Percentiles rank a stretch among this genome's conserved stretches.
These are phyloP conservation scores for Claviceps paspali DNA, from an alignment of 2,329 filamentous ascomycete genomes.

Conservation along the genomic window DNA sequence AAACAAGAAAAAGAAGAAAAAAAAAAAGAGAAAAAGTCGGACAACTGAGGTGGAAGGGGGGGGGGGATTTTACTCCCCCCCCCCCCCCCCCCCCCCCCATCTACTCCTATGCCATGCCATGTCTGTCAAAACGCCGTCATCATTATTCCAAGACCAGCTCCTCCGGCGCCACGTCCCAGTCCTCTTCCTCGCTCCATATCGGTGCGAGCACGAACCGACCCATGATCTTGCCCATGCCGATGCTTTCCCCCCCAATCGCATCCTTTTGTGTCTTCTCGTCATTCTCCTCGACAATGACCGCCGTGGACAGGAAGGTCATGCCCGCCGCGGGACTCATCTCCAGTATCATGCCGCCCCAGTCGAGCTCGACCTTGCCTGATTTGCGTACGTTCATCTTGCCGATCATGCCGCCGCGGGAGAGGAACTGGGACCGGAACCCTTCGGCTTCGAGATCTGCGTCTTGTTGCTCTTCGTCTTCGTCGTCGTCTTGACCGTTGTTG, in stretches of 20 bases:
- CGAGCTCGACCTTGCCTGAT: conserved; percentile 46
- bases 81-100: too few species aligned
- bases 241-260: conserved; percentile 32
- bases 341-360: conserved; percentile 44
- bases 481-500: conserved; percentile 10
- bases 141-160: conserved; percentile 14
- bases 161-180: conserved; percentile 32
- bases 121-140: too few species aligned
- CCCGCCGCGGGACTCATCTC: conserved; percentile 36
- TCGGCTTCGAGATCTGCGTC: conserved; percentile 19
- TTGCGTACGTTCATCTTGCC: conserved; percentile 45
- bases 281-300: conserved; percentile 42
- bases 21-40: too few species aligned
- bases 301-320: conserved; percentile 41
- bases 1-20: too few species aligned
- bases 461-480: conserved; percentile 17
- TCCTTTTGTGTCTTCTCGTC: conserved; percentile 33
- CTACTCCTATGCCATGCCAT: too few species aligned
- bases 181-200: conserved; percentile 40
- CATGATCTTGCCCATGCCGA: conserved; percentile 48
- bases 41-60: too few species aligned
- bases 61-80: too few species aligned
- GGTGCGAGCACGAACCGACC: conserved; percentile 46
- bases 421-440: conserved; percentile 23
- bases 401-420: conserved; percentile 39